Percentiles rank a stretch among this genome's conserved stretches.
These are phyloP conservation scores for Phytophthora sojae DNA, from an alignment of 352 stramenopile genomes.

Conservation along the genomic window DNA sequence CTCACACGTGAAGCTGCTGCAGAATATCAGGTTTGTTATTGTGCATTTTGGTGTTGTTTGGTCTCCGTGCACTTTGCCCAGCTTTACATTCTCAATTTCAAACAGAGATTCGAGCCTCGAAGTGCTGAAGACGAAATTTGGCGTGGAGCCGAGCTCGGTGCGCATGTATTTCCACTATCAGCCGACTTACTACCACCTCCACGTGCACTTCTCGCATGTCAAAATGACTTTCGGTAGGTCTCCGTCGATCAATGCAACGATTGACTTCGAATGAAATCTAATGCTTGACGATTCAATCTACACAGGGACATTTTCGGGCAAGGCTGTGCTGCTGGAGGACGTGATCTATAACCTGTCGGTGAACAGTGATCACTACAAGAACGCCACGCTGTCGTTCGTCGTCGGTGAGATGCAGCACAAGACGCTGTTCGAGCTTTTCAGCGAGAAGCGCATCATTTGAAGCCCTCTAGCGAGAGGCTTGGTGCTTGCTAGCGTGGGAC, in stretches of 20 bases:
- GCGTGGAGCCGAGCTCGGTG: conserved; percentile 57
- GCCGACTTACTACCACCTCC: conserved; percentile 90
- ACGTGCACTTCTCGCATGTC: conserved; percentile 89
- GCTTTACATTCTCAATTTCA: background rate
- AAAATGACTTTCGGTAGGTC: conserved; percentile 80
- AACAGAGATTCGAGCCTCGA: conserved; percentile 64
- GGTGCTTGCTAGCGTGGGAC: background rate
- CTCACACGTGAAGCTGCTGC: conserved; percentile 59
- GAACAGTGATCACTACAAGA: conserved; percentile 73
- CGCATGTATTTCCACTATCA: conserved; percentile 91
- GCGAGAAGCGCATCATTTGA: conserved; percentile 49
- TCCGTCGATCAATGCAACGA: background rate
- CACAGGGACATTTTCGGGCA: conserved; percentile 79
- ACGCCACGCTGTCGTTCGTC: conserved; percentile 75
- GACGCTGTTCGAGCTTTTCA: conserved; percentile 68
- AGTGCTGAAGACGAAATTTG: conserved; percentile 62
- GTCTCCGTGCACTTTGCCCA: background rate
- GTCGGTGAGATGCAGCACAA: conserved; percentile 88
- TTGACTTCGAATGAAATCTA: too few relatives aligned
- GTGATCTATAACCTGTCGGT: conserved; percentile 83
- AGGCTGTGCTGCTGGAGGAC: conserved; percentile 87
- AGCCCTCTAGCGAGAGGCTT: background rate
- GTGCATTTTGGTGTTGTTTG: background rate
- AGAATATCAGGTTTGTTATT: conserved; percentile 63
- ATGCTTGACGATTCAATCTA: background rate